A percentile compares a stretch with the other conserved stretches of the same genome.
phyloP scores from a whole-genome alignment of 768 basidiomycete species.

The Glaciozyma antarctica region DNA sequence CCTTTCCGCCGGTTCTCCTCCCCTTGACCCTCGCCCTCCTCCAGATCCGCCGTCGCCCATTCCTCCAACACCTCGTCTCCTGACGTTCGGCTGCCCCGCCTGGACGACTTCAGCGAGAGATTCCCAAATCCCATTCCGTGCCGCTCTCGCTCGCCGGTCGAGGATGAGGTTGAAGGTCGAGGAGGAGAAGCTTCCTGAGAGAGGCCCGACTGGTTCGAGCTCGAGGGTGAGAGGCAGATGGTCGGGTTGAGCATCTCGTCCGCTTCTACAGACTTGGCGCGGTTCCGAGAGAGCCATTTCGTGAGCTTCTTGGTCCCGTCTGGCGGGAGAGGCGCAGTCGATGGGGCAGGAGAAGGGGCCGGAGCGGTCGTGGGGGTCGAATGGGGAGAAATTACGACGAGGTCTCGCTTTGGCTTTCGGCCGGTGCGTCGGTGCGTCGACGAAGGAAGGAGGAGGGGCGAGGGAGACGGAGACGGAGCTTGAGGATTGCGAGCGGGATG shows the following conservation, averaged over 20 bases:
- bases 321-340: background rate
- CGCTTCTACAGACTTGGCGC: background rate
- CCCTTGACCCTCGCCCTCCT: slow-evolving; percentile 7
- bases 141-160: background rate
- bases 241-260: background rate
- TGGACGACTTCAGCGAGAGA: slow-evolving; percentile 4
- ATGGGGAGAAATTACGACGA: background rate
- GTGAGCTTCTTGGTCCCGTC: slow-evolving; percentile 4
- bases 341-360: background rate
- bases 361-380: background rate
- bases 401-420: background rate
- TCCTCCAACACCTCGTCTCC: slow-evolving; percentile 6
- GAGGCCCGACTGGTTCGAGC: background rate
- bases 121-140: slow-evolving; percentile 1
- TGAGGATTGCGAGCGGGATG: too few species aligned
- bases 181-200: background rate
- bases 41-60: slow-evolving; percentile 16
- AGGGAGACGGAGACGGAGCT: background rate
- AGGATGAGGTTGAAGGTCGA: background rate
- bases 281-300: slow-evolving; percentile 5
- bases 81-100: background rate
- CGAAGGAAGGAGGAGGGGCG: background rate
- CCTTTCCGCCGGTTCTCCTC: background rate
- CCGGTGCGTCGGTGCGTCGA: too few species aligned
- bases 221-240: slow-evolving; percentile 19